phyloP scores from a whole-genome alignment of 352 stramenopile species.

The Plasmopara viticola region DNA sequence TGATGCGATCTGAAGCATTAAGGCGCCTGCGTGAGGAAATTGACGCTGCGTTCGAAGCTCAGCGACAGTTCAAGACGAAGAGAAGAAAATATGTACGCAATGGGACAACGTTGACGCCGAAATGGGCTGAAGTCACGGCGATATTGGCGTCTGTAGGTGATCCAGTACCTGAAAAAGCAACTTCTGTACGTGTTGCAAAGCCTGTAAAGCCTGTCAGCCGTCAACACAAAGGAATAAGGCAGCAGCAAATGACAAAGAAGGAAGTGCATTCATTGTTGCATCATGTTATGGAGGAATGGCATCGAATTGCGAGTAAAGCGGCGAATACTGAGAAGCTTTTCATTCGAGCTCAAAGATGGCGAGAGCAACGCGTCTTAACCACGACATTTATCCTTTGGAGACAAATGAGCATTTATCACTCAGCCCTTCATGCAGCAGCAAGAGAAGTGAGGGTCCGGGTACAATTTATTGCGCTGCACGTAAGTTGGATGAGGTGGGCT shows the following conservation, averaged over 20 bases:
- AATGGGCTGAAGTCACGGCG: constrained; percentile 25
- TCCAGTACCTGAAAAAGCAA: background rate
- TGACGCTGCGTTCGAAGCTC: constrained; percentile 19
- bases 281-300: constrained; percentile 8
- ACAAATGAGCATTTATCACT: background rate
- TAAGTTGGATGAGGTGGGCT: constrained; percentile 13
- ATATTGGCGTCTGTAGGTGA: constrained; percentile 22
- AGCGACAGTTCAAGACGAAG: background rate
- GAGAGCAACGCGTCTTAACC: constrained; percentile 4
- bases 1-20: constrained; percentile 7
- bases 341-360: constrained; percentile 11
- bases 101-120: constrained; percentile 1
- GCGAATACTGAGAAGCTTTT: constrained; percentile 7
- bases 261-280: constrained; percentile 10
- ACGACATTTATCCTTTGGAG: constrained; percentile 12
- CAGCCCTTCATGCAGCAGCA: background rate
- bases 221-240: background rate
- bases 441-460: constrained; percentile 4
- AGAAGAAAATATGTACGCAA: background rate
- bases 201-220: background rate
- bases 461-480: background rate
- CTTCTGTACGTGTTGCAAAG: background rate
- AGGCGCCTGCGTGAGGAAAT: constrained; percentile 19
- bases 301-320: background rate
- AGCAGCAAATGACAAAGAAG: background rate